A percentile compares a stretch with the other conserved stretches of the same genome.
These are phyloP conservation scores for Amaranthus cruentus DNA, from an alignment of 148 eudicot genomes.

Conservation along the genomic window DNA sequence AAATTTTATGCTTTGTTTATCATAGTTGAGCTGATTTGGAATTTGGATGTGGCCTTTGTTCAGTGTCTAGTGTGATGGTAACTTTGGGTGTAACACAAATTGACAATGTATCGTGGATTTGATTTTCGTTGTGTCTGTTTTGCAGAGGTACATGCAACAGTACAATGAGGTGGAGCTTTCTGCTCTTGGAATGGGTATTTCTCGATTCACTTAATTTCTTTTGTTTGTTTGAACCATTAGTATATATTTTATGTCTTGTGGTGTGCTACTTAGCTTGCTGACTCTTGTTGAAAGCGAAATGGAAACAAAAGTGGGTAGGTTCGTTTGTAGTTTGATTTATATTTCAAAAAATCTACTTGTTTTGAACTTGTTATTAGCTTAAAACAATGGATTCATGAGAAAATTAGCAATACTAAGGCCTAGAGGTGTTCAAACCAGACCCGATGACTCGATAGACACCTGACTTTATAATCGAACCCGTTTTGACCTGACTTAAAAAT, in stretches of 20 bases:
- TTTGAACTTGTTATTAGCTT: neutral
- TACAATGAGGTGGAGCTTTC: slow-evolving; percentile 67
- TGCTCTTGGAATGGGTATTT: slow-evolving; percentile 70
- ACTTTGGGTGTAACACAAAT: neutral
- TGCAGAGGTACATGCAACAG: slow-evolving; percentile 67
- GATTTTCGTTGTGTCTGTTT: slow-evolving; percentile 1
- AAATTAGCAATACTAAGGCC: too few species aligned
- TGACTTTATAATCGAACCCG: too few species aligned
- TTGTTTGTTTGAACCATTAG: neutral
- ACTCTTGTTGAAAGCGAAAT: neutral
- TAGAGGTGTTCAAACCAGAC: too few species aligned
- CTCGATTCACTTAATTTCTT: neutral
- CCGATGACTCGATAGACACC: too few species aligned
- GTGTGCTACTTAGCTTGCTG: neutral
- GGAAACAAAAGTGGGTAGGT: neutral
- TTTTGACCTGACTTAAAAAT: too few species aligned
- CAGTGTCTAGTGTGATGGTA: neutral
- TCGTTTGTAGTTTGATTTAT: neutral
- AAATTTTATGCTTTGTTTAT: neutral
- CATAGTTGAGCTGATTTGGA: neutral
- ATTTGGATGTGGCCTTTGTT: neutral
- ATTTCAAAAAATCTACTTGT: neutral
- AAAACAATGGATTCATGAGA: neutral
- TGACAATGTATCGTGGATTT: neutral
- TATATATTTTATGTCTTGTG: neutral